Percentiles rank a stretch among this genome's conserved stretches.
Evolutionary conservation across 2,329 filamentous ascomycete species (phyloP).

Genomic region (Diaporthe helianthi): DNA sequence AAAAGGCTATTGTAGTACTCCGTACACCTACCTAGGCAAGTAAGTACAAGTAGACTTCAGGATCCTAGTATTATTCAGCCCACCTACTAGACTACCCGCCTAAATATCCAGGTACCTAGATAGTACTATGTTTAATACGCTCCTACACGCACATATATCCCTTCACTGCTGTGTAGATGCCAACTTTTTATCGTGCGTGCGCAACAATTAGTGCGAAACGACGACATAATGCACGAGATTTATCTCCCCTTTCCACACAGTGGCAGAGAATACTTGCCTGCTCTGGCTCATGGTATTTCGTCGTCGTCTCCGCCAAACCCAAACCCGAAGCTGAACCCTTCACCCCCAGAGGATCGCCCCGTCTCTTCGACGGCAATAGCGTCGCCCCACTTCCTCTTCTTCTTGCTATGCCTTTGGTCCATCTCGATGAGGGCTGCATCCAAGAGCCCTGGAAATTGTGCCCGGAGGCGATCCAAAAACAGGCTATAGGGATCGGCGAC

Average conservation of each 20-base stretch:
- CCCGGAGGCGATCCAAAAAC: constrained; percentile 73
- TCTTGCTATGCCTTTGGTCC: constrained; percentile 66
- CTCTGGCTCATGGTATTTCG: constrained; percentile 39
- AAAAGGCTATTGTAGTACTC: too few relatives aligned
- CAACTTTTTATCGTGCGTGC: neutral
- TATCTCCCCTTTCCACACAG: neutral
- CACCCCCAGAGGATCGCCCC: constrained; percentile 37
- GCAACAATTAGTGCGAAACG: neutral
- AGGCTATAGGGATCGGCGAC: constrained; percentile 76
- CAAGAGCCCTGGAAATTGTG: constrained; percentile 70
- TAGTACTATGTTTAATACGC: neutral
- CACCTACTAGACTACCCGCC: neutral
- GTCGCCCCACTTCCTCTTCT: constrained; percentile 87
- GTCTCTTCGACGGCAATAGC: constrained; percentile 66
- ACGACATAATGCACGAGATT: neutral
- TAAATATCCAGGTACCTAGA: too few relatives aligned
- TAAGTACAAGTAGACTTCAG: too few relatives aligned
- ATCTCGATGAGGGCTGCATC: constrained; percentile 69
- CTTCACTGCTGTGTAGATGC: neutral
- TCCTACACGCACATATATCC: neutral
- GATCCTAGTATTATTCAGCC: neutral
- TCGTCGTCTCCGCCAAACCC: constrained; percentile 58
- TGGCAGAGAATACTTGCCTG: neutral
- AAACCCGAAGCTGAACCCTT: constrained; percentile 62
- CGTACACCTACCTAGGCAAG: neutral